Conservation (phyloP, 352 stramenopile genomes). For the Phytopythium litorale region DNA sequence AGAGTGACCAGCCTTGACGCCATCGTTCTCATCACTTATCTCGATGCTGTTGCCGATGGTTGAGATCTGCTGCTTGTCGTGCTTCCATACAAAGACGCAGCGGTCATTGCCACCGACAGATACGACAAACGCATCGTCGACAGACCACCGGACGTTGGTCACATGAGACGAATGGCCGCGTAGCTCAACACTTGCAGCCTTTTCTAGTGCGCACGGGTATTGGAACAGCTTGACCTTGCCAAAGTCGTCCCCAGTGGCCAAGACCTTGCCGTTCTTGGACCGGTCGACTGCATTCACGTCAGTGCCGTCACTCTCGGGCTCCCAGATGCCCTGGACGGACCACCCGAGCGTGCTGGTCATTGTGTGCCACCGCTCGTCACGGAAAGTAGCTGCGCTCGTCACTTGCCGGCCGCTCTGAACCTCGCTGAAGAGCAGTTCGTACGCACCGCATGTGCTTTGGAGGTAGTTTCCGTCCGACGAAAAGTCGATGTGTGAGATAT, state of each 20-base stretch:
- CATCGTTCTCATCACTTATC: not conserved
- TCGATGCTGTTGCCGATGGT: not conserved
- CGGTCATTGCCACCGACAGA: slow-evolving; percentile 80
- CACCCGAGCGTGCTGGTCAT: slow-evolving; percentile 87
- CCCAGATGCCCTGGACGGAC: slow-evolving; percentile 90
- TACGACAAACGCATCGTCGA: slow-evolving; percentile 53
- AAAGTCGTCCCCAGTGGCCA: slow-evolving; percentile 82
- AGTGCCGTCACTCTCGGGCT: slow-evolving; percentile 63
- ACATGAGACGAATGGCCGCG: slow-evolving; percentile 79
- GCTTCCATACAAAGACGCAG: slow-evolving; percentile 70
- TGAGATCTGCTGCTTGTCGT: slow-evolving; percentile 23
- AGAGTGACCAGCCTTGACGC: not conserved
- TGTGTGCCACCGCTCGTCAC: slow-evolving; percentile 89
- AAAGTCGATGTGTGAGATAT: slow-evolving; percentile 79
- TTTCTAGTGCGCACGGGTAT: slow-evolving; percentile 70
- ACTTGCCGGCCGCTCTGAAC: slow-evolving; percentile 61
- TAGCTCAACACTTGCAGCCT: slow-evolving; percentile 47
- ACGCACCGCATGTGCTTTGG: slow-evolving; percentile 75
- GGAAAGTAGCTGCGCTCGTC: slow-evolving; percentile 68
- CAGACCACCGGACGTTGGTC: slow-evolving; percentile 68
- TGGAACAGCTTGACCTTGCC: slow-evolving; percentile 87
- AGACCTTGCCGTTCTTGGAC: slow-evolving; percentile 50
- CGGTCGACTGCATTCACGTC: slow-evolving; percentile 79
- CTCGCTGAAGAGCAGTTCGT: slow-evolving; percentile 91
- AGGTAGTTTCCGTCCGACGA: slow-evolving; percentile 58